Evolutionary conservation across 495 filamentous ascomycete species (phyloP).

Genomic region (Terfezia claveryi): DNA sequence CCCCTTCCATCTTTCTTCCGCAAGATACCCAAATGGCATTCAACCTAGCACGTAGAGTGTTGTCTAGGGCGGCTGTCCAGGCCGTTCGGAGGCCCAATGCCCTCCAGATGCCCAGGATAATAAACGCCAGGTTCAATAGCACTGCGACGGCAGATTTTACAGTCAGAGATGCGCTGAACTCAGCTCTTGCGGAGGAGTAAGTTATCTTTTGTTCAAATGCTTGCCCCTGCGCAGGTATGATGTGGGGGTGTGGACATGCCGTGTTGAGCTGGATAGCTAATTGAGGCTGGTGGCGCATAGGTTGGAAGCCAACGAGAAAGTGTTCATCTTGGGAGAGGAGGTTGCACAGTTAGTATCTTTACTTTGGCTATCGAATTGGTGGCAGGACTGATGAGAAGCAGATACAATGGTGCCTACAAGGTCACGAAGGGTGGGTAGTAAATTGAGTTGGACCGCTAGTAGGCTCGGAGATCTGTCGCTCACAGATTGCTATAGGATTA

Average conservation of each 20-base stretch:
- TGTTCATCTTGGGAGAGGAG: constrained; percentile 90
- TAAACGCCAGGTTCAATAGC: background rate
- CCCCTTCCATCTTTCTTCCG: background rate
- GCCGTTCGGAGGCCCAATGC: background rate
- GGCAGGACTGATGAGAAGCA: background rate
- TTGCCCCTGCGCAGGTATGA: too few relatives aligned
- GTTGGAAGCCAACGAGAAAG: constrained; percentile 76
- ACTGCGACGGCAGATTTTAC: background rate
- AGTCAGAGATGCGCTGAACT: background rate
- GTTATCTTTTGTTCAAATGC: background rate
- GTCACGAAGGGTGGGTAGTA: constrained; percentile 42
- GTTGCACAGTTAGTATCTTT: constrained; percentile 44
- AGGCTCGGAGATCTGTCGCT: background rate
- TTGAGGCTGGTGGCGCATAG: background rate
- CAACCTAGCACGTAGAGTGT: background rate
- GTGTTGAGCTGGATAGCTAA: background rate
- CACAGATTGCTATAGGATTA: constrained; percentile 35
- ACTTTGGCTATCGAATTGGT: too few relatives aligned
- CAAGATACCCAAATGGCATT: background rate
- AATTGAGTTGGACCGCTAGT: background rate
- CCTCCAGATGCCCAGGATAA: background rate
- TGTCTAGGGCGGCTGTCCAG: background rate
- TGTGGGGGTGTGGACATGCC: too few relatives aligned
- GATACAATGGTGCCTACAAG: constrained; percentile 97
- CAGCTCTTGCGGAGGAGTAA: background rate